A percentile compares a stretch with the other conserved stretches of the same genome.
Evolutionary conservation across 306 rosid genomes (phyloP).

Genomic region (Quercus glauca): DNA sequence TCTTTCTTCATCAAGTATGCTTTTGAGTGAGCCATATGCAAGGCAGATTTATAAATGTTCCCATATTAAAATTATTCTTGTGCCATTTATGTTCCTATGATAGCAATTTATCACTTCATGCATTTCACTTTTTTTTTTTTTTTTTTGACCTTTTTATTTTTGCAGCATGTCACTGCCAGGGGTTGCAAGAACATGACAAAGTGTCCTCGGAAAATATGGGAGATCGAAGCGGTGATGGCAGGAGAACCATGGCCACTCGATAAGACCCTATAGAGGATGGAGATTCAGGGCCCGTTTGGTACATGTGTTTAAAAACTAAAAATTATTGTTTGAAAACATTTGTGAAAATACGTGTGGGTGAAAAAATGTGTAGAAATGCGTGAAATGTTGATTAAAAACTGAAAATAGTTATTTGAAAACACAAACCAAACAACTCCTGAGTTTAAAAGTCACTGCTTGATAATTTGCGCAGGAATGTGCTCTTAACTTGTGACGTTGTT

Average conservation of each 20-base stretch:
- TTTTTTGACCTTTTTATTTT: not conserved
- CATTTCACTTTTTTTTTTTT: conserved; percentile 13
- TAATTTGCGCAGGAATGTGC: not conserved
- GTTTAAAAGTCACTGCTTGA: not conserved
- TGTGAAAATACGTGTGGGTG: no score
- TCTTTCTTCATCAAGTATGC: not conserved
- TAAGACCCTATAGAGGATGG: conserved; percentile 34
- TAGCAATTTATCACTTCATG: not conserved
- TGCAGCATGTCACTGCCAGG: conserved; percentile 56
- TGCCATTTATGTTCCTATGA: not conserved
- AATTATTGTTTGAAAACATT: no score
- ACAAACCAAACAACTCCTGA: no score
- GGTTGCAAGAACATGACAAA: conserved; percentile 84
- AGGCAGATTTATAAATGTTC: not conserved
- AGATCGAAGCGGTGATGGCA: conserved; percentile 88
- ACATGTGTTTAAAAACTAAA: no score
- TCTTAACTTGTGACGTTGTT: not conserved
- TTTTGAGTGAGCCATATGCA: not conserved
- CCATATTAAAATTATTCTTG: not conserved
- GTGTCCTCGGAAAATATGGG: conserved; percentile 63
- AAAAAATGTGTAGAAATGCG: no score
- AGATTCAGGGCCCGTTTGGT: no score
- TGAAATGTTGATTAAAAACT: no score
- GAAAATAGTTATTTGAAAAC: no score
- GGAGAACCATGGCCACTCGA: conserved; percentile 73